Conservation (phyloP, 202 grass and related monocot genomes). For the Cymbopogon flexuosus region DNA sequence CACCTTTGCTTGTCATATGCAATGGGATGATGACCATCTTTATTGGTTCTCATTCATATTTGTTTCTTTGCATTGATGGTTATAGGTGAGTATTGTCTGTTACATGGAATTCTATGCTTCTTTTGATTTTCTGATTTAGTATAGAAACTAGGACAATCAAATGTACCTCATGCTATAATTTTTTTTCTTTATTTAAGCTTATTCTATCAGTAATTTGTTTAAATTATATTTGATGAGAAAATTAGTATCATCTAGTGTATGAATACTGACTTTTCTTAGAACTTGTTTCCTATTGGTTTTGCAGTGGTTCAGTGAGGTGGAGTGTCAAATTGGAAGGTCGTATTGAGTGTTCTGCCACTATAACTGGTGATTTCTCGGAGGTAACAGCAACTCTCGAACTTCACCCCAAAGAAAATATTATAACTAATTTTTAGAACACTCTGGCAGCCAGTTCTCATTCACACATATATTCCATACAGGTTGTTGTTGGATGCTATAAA, state of each 20-base stretch:
- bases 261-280: slow-evolving; percentile 29
- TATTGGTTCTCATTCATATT: slow-evolving; percentile 81
- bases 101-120: slow-evolving; percentile 7
- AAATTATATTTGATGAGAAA: slow-evolving; percentile 14
- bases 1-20: slow-evolving; percentile 70
- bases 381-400: slow-evolving; percentile 32
- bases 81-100: slow-evolving; percentile 42
- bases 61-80: slow-evolving; percentile 78
- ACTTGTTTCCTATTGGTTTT: slow-evolving; percentile 22
- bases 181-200: not conserved
- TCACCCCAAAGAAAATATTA: not conserved
- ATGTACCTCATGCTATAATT: not conserved
- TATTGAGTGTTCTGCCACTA: slow-evolving; percentile 67
- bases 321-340: slow-evolving; percentile 72
- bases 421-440: not conserved
- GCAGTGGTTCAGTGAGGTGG: slow-evolving; percentile 70
- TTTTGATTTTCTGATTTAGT: slow-evolving; percentile 12
- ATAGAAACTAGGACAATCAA: not conserved
- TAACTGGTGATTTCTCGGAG: slow-evolving; percentile 82
- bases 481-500: slow-evolving; percentile 89
- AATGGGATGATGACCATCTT: slow-evolving; percentile 64
- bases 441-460: slow-evolving; percentile 29
- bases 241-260: not conserved
- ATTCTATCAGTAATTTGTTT: not conserved
- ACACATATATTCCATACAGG: slow-evolving; percentile 48